A percentile compares a stretch with the other conserved stretches of the same genome.
phyloP scores from a whole-genome alignment of 129 eudicot species.

The Chrysanthemum seticuspe region DNA sequence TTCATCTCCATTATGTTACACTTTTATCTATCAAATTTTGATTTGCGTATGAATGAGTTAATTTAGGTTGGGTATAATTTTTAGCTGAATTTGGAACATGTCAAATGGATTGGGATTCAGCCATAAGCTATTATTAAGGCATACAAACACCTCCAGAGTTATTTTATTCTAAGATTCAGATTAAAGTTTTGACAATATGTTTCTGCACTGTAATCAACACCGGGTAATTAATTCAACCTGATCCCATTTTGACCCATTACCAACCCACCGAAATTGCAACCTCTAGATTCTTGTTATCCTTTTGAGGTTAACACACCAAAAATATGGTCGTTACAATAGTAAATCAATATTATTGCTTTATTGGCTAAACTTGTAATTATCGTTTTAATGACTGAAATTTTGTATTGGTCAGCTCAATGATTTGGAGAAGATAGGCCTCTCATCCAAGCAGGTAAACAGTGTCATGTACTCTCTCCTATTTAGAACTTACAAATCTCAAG shows the following conservation, averaged over 20 bases:
- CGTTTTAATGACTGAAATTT: constrained; percentile 4
- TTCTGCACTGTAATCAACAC: not conserved
- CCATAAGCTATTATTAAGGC: not conserved
- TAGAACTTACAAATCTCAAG: no score
- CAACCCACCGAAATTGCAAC: not conserved
- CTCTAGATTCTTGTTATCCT: not conserved
- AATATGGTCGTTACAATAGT: not conserved
- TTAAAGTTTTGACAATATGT: not conserved
- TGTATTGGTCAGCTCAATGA: constrained; percentile 61
- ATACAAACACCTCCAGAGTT: not conserved
- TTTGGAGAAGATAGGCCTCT: constrained; percentile 88
- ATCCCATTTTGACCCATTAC: not conserved
- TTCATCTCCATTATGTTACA: constrained; percentile 2
- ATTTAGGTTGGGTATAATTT: not conserved
- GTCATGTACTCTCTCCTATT: not conserved
- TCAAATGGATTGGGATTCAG: not conserved
- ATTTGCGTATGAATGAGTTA: not conserved
- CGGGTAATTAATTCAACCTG: not conserved
- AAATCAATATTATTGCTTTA: not conserved
- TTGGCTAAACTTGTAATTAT: not conserved
- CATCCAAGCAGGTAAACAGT: constrained; percentile 71
- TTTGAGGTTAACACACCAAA: not conserved
- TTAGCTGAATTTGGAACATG: not conserved
- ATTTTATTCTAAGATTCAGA: not conserved
- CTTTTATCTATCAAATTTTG: not conserved